Percentiles rank a stretch among this genome's conserved stretches.
These are phyloP conservation scores for Hymenoscyphus fructigenus DNA, from an alignment of 2,329 filamentous ascomycete species.

Conservation along the genomic window DNA sequence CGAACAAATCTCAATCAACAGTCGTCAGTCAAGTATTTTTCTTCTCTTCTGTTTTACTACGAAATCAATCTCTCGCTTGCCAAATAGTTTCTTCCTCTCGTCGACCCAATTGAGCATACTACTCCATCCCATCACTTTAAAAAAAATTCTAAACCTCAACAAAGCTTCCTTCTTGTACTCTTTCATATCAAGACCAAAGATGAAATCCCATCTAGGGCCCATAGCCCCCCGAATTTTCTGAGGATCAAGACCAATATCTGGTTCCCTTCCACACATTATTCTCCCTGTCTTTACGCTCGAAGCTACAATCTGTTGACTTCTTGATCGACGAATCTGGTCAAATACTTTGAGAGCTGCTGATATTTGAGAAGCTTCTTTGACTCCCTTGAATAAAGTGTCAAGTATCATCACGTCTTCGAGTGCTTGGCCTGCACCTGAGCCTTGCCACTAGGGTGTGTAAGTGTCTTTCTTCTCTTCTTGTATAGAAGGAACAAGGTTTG, in stretches of 20 bases:
- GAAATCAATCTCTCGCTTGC: no score
- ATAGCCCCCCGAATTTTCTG: not conserved
- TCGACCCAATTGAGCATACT: no score
- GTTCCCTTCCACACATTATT: slow-evolving; percentile 1
- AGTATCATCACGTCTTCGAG: slow-evolving; percentile 50
- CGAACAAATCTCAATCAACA: no score
- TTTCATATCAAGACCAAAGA: slow-evolving; percentile 5
- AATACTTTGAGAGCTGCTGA: slow-evolving; percentile 47
- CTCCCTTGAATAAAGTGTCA: slow-evolving; percentile 44
- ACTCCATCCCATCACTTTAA: no score
- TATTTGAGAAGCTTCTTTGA: slow-evolving; percentile 35
- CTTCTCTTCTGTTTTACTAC: no score
- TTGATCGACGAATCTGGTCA: slow-evolving; percentile 36
- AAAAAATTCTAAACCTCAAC: no score
- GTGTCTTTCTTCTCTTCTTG: no score
- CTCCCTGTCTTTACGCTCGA: not conserved
- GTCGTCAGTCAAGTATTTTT: no score
- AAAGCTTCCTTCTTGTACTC: not conserved
- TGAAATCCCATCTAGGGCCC: not conserved
- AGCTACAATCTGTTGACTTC: not conserved
- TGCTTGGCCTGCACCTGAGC: slow-evolving; percentile 54
- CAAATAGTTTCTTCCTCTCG: no score
- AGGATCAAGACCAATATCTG: not conserved
- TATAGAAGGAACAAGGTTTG: no score
- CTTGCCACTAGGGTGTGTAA: slow-evolving; percentile 42